Evolutionary conservation across 1,284 basidiomycete genomes (phyloP).

Genomic region (Sanghuangporus baumii): DNA sequence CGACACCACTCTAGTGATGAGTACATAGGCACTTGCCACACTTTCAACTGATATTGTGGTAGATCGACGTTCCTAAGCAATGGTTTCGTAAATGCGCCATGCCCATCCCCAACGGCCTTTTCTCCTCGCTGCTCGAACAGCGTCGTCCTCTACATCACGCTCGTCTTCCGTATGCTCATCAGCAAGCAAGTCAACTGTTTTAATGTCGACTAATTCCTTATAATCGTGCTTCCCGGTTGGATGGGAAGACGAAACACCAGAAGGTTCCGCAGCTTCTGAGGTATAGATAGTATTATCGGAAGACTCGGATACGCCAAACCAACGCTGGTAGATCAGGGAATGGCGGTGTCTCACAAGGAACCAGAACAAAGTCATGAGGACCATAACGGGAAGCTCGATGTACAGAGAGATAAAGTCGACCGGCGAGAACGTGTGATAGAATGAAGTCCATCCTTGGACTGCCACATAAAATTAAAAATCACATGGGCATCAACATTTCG

Average conservation of each 20-base stretch:
- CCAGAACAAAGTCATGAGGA: slow-evolving; percentile 59
- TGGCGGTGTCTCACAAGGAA: slow-evolving; percentile 28
- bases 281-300: neutral
- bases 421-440: slow-evolving; percentile 55
- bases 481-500: neutral
- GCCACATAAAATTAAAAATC: neutral
- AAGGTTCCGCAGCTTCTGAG: neutral
- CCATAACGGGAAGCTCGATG: slow-evolving; percentile 60
- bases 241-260: neutral
- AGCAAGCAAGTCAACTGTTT: slow-evolving; percentile 15
- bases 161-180: slow-evolving; percentile 18
- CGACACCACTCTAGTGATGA: too few relatives aligned
- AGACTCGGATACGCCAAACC: neutral
- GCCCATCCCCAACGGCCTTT: slow-evolving; percentile 12
- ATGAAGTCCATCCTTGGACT: slow-evolving; percentile 81
- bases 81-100: slow-evolving; percentile 18
- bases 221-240: neutral
- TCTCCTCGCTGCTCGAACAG: neutral
- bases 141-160: slow-evolving; percentile 15
- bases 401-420: slow-evolving; percentile 72
- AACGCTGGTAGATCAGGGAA: neutral
- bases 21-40: too few relatives aligned
- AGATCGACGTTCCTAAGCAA: slow-evolving; percentile 1
- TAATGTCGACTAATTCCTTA: slow-evolving; percentile 4
- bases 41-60: too few relatives aligned